phyloP scores from a whole-genome alignment of 768 basidiomycete genomes.

The Auriscalpium microsporum region DNA sequence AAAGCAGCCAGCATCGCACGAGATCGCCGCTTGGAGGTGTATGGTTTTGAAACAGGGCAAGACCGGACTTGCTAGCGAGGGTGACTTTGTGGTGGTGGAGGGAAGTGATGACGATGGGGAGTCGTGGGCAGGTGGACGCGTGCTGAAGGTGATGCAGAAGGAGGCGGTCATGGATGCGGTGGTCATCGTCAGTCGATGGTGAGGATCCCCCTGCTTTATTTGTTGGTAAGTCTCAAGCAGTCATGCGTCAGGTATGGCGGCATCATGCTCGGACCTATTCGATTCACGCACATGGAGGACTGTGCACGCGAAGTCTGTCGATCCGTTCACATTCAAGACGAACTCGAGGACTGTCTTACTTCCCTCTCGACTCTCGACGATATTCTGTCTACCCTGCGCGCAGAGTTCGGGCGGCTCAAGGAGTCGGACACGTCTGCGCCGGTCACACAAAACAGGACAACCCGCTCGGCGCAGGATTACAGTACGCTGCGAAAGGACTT shows the following conservation, averaged over 20 bases:
- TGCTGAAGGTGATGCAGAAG: conserved; percentile 61
- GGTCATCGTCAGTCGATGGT: conserved; percentile 77
- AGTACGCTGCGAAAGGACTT: conserved; percentile 25
- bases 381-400: conserved; percentile 47
- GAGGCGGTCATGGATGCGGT: conserved; percentile 69
- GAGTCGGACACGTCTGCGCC: neutral
- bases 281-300: conserved; percentile 72
- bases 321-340: conserved; percentile 56
- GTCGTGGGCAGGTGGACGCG: conserved; percentile 54
- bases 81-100: conserved; percentile 62
- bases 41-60: conserved; percentile 61
- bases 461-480: conserved; percentile 34
- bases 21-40: conserved; percentile 73
- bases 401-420: conserved; percentile 29
- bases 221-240: neutral
- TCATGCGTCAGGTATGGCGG: conserved; percentile 62
- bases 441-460: conserved; percentile 5
- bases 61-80: conserved; percentile 60
- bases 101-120: conserved; percentile 75
- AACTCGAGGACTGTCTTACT: conserved; percentile 52
- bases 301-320: conserved; percentile 70
- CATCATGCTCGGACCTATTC: conserved; percentile 62
- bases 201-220: conserved; percentile 7
- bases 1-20: conserved; percentile 52
- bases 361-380: conserved; percentile 55